These are phyloP conservation scores for Bipolaris zeicola DNA, from an alignment of 2,329 filamentous ascomycete genomes.

Conservation along the genomic window DNA sequence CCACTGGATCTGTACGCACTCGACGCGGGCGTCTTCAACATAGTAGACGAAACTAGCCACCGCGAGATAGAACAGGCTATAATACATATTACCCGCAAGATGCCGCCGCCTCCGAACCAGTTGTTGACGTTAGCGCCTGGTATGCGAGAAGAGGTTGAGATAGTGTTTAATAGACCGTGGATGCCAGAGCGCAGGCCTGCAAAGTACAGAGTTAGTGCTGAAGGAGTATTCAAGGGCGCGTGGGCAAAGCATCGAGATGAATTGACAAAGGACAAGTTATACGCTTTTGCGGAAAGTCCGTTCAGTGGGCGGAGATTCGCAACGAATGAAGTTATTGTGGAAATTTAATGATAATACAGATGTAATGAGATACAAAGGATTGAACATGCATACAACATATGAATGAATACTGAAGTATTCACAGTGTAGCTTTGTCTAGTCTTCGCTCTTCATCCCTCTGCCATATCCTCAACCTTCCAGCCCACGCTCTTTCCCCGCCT, in stretches of 20 bases:
- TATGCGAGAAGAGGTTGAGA: slow-evolving; percentile 39
- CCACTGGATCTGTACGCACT: slow-evolving; percentile 48
- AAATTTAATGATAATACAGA: slow-evolving; percentile 10
- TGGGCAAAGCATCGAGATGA: slow-evolving; percentile 40
- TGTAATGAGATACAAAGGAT: too few relatives aligned
- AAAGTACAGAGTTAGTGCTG: slow-evolving; percentile 44
- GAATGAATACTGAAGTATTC: too few relatives aligned
- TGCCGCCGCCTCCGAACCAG: slow-evolving; percentile 46
- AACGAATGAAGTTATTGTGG: slow-evolving; percentile 32
- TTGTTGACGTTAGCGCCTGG: slow-evolving; percentile 46
- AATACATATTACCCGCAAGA: slow-evolving; percentile 45
- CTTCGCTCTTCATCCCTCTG: too few relatives aligned
- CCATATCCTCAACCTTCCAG: too few relatives aligned
- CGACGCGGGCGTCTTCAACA: slow-evolving; percentile 47
- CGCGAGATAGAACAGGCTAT: slow-evolving; percentile 36
- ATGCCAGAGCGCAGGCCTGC: slow-evolving; percentile 45
- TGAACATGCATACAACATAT: too few relatives aligned
- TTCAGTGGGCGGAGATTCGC: slow-evolving; percentile 32
- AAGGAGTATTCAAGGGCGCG: slow-evolving; percentile 44
- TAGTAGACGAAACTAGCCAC: slow-evolving; percentile 35
- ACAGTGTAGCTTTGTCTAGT: too few relatives aligned
- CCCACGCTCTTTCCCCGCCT: neutral
- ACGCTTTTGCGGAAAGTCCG: slow-evolving; percentile 31
- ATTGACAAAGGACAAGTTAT: slow-evolving; percentile 32
- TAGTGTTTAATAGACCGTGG: slow-evolving; percentile 47